Percentiles rank a stretch among this genome's conserved stretches.
Evolutionary conservation across 1,284 basidiomycete genomes (phyloP).

Genomic region (Cryptococcus sp.): DNA sequence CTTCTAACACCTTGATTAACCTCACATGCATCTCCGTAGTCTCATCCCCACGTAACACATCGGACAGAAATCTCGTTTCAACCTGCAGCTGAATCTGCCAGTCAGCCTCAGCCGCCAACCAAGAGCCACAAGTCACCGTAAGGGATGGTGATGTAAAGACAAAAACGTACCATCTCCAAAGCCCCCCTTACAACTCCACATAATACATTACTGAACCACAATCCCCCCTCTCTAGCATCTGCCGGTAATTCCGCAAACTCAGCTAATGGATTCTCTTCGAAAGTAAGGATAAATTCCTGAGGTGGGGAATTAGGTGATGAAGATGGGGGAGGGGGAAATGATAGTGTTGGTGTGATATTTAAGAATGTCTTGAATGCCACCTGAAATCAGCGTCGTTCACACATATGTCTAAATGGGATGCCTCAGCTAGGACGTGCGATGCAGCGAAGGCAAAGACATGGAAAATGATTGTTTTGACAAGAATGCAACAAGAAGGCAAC

Average conservation of each 20-base stretch:
- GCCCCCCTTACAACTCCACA: conserved; percentile 91
- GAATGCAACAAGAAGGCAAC: background rate
- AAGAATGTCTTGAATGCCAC: conserved; percentile 99
- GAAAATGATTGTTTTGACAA: no score
- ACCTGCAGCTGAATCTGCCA: conserved; percentile 92
- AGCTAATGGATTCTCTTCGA: conserved; percentile 94
- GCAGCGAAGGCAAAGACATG: no score
- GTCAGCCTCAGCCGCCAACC: no score
- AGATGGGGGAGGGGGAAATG: conserved; percentile 58
- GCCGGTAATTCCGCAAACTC: conserved; percentile 97
- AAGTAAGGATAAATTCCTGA: conserved; percentile 67
- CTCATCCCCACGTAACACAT: conserved; percentile 88
- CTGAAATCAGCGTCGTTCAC: conserved; percentile 53
- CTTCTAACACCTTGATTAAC: conserved; percentile 86
- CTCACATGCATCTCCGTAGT: conserved; percentile 88
- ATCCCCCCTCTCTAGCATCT: conserved; percentile 77
- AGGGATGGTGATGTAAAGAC: no score
- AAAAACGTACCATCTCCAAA: conserved; percentile 89
- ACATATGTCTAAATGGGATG: background rate
- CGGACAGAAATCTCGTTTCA: conserved; percentile 81
- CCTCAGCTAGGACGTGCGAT: no score
- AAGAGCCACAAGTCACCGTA: no score
- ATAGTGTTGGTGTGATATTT: conserved; percentile 81
- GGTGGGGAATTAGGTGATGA: conserved; percentile 44
- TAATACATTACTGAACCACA: conserved; percentile 95